These are phyloP conservation scores for Erucastrum elatum DNA, from an alignment of 345 rosid species.

Conservation along the genomic window DNA sequence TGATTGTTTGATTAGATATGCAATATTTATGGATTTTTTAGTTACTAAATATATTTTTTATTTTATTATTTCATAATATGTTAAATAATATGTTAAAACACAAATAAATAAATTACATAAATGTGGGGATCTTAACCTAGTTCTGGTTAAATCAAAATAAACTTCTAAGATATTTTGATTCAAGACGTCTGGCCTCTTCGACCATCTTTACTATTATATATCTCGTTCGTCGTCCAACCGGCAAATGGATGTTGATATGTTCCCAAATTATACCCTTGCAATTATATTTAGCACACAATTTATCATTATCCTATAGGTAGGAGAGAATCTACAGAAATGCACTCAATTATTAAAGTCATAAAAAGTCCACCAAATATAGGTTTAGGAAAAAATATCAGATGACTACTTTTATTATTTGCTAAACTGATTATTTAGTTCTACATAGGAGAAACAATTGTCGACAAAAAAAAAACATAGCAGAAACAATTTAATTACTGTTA, in stretches of 20 bases:
- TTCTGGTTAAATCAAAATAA: no score
- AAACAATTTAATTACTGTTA: background rate
- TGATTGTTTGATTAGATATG: no score
- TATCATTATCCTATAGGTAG: constrained; percentile 18
- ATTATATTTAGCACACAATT: constrained; percentile 7
- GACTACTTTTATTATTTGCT: background rate
- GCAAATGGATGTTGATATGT: constrained; percentile 33
- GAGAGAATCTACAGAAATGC: constrained; percentile 11
- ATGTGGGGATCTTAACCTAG: no score
- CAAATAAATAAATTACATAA: no score
- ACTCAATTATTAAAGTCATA: constrained; percentile 1
- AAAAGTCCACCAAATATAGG: background rate
- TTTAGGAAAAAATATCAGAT: background rate
- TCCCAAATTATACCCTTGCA: constrained; percentile 15
- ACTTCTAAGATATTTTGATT: no score
- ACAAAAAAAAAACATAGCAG: no score
- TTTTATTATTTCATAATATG: no score
- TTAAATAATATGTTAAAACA: no score
- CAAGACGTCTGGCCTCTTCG: constrained; percentile 19
- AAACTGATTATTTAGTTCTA: background rate
- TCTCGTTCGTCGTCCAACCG: constrained; percentile 29
- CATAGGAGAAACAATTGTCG: no score
- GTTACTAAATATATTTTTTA: no score
- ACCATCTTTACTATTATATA: constrained; percentile 7
- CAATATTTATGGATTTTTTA: no score